Conservation (phyloP, 2,329 filamentous ascomycete genomes). For the Teratosphaeria destructans region DNA sequence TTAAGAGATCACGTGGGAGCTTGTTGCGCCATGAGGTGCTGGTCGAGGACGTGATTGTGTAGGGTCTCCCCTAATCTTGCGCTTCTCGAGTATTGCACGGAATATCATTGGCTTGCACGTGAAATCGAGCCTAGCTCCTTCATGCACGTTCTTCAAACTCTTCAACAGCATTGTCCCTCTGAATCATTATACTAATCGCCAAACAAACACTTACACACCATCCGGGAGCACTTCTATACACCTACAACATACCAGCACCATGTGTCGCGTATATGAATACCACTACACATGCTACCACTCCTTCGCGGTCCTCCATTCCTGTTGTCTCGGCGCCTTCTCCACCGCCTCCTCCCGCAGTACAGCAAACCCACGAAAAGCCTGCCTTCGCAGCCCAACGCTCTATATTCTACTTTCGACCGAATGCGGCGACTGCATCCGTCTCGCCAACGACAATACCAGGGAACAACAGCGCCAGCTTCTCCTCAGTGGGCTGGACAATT, state of each 20-base stretch:
- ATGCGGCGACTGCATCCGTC: background rate
- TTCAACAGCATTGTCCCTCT: background rate
- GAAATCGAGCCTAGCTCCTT: background rate
- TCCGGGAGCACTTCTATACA: background rate
- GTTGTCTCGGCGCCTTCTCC: background rate
- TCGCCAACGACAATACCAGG: background rate
- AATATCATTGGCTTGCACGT: background rate
- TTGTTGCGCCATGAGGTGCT: background rate
- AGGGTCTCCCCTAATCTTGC: background rate
- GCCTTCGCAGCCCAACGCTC: background rate
- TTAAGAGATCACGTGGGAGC: background rate
- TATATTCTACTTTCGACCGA: background rate
- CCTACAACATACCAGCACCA: background rate
- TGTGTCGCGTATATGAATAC: background rate
- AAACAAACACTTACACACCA: background rate
- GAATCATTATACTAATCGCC: background rate
- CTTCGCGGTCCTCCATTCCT: background rate
- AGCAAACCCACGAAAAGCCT: background rate
- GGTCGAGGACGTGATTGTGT: background rate
- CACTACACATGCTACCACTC: background rate
- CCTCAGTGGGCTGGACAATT: background rate
- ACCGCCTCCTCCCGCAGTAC: background rate
- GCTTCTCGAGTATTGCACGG: background rate
- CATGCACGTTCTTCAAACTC: background rate
- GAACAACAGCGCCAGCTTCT: background rate